These are phyloP conservation scores for Trametes elegans DNA, from an alignment of 768 basidiomycete genomes.

Conservation along the genomic window DNA sequence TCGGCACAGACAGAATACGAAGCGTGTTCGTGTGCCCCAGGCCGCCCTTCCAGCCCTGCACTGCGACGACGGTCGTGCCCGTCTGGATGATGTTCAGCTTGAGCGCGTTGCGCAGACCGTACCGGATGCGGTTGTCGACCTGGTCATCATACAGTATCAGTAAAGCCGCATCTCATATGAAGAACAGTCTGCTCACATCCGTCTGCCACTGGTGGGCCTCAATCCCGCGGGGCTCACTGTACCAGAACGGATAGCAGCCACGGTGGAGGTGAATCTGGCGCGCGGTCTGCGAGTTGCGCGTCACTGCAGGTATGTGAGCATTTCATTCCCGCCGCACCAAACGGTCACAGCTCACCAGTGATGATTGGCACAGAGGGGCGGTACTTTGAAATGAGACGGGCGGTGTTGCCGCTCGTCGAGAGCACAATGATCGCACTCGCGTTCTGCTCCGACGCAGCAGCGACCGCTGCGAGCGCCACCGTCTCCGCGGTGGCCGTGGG, in stretches of 20 bases:
- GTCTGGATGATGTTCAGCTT: conserved; percentile 83
- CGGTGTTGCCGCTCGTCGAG: conserved; percentile 95
- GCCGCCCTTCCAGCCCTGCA: conserved; percentile 99
- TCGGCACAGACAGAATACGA: conserved; percentile 80
- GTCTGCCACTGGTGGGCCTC: conserved; percentile 93
- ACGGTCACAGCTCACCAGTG: conserved; percentile 66
- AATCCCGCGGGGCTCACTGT: conserved; percentile 90
- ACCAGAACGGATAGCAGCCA: conserved; percentile 97
- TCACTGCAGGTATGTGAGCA: conserved; percentile 53
- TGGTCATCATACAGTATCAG: conserved; percentile 26
- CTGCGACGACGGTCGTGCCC: conserved; percentile 87
- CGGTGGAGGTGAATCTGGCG: conserved; percentile 97
- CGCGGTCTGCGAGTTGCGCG: conserved; percentile 92
- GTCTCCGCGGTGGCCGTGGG: conserved; percentile 96
- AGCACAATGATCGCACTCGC: conserved; percentile 95
- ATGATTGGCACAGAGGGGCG: conserved; percentile 92
- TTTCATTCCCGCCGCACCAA: not conserved
- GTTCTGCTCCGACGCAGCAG: conserved; percentile 92
- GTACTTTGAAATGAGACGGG: conserved; percentile 95
- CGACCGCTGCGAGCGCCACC: conserved; percentile 92
- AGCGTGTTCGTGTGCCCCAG: conserved; percentile 94
- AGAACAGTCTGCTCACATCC: conserved; percentile 59
- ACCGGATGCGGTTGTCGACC: conserved; percentile 90
- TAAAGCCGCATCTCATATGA: conserved; percentile 6
- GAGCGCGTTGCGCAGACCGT: conserved; percentile 82